Conservation (phyloP, 2,329 filamentous ascomycete genomes). For the Fusarium keratoplasticum region DNA sequence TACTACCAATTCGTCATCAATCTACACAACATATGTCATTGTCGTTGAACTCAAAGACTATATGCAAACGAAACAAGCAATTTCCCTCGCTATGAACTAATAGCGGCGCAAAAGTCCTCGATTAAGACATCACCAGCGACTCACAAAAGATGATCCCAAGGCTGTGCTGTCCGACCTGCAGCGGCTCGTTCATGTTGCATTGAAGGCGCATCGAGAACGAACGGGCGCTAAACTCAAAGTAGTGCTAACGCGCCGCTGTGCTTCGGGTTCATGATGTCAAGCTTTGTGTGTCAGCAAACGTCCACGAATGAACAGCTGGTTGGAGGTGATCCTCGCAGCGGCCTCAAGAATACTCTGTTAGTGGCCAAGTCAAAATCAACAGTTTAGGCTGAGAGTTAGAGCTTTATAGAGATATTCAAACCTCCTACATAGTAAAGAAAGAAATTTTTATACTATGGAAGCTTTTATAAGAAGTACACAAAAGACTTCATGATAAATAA, state of each 20-base stretch:
- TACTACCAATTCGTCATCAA: not conserved
- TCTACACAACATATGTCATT: not conserved
- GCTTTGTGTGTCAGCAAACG: not conserved
- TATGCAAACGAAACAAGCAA: not conserved
- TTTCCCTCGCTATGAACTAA: not conserved
- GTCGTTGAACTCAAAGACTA: not conserved
- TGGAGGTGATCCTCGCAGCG: not conserved
- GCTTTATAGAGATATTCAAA: not conserved
- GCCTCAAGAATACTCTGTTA: not conserved
- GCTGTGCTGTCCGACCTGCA: not conserved
- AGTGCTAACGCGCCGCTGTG: slow-evolving; percentile 18
- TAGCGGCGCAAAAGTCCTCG: not conserved
- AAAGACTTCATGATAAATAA: not conserved
- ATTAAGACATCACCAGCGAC: not conserved
- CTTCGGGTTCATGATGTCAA: not conserved
- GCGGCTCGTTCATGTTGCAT: not conserved
- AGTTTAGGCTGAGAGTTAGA: not conserved
- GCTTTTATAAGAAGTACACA: not conserved
- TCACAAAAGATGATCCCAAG: not conserved
- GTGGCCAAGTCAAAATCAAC: not conserved
- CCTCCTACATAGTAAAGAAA: not conserved
- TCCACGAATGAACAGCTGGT: not conserved
- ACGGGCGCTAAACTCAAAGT: slow-evolving; percentile 12
- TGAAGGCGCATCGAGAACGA: not conserved
- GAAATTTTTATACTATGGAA: not conserved